Base-by-base conservation (phyloP, 2,329 filamentous ascomycete genomes). In the Pseudogymnoascus sp. region DNA sequence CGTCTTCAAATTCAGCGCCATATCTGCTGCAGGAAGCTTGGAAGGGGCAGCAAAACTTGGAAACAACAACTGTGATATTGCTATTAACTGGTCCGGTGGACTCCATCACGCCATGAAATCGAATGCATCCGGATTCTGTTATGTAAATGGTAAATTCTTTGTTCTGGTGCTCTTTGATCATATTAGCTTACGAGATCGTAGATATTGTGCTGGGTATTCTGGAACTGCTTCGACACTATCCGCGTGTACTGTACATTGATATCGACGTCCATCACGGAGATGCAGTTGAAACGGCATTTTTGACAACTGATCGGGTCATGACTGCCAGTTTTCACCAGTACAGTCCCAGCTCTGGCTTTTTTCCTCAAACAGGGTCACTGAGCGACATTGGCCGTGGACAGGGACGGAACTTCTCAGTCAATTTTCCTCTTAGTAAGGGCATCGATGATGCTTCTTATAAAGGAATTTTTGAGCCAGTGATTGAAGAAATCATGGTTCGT, bases 71-170 rank as follows among this genome's bases (percentile, higher is more conserved):
- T 94, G 92, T 72, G 91, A 97, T 74, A 96, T 99, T 70, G 94
- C 94, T 18, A 90, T 99, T 74, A 97, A 97, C 76, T 99, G 94
- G 94, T 93, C 92, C 48, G 94, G 94, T 58, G 94, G 94, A 21
- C 84, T 99, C 58, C 94, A 99, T 75, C 94, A 99, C 74, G 94
- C 94, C 42, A 97, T 97, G 76, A 97, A 97, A 77, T 89, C 89
- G 67, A 91, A 97, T 77, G 94, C 94, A 64, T 93, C 88, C 69
- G 94, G 94, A 35, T 99, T 99, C 79, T 99, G 94, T 80, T 99
- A 99, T 74, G 90, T 97, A 68, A 99, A 99, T 74, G 93, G 90
- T 84, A 85, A 80, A 76, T 80, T 3, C n/a, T 35, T 13, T 35
- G 12, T 29, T 36, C 33, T 21, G 59, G 29, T 60, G 12, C 29